Evolutionary conservation across 179 eudicot genomes (phyloP), one percentile per base, ranked within the genome.

Genomic region (Vitellaria paradoxa): DNA sequence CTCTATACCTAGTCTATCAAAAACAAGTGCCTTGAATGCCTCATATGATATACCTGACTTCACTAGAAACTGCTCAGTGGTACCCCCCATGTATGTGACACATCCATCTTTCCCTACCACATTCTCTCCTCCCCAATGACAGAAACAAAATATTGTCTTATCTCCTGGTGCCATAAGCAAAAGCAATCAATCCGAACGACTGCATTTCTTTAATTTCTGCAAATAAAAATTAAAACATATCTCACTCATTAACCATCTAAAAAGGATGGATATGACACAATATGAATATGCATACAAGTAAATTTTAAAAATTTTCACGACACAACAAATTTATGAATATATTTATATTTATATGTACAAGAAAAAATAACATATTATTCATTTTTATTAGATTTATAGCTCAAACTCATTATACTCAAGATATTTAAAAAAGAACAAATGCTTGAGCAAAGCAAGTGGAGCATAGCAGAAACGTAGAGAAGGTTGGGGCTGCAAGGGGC

Each of bases 81-180:
- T 64, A 30, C 78, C 72, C 30, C 78, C 78, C 47, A 12, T 55
- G 23, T 76, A 76, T 2, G 72, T 46, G 59, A 76, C 78, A 23
- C 63, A 65, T 66, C 72, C 69, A 64, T 76, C 72, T 13, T 17
- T 53, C 45, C 67, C 55, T 6, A 53, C 23, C 60, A 26, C 72
- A 66, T 63, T 65, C 50, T 65, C 60, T 14, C 78, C 78, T 30
- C 78, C 78, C 78, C 68, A 65, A 65, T 76, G 78, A 76, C 78
- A 76, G 53, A 62, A 76, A 66, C 78, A 76, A 66, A 76, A 76
- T n/a, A 76, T 24, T 0, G 72, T 76, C 53, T 76, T 76, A 21
- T 65, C 63, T 17, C 17, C 17, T n/a, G 49, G 49, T 26, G 75
- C 75, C 75, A 72, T 72, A 40, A 26, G 49, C 21, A 72, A 37